Conservation (phyloP, 441 rosid species). For the Macaranga tanarius region DNA sequence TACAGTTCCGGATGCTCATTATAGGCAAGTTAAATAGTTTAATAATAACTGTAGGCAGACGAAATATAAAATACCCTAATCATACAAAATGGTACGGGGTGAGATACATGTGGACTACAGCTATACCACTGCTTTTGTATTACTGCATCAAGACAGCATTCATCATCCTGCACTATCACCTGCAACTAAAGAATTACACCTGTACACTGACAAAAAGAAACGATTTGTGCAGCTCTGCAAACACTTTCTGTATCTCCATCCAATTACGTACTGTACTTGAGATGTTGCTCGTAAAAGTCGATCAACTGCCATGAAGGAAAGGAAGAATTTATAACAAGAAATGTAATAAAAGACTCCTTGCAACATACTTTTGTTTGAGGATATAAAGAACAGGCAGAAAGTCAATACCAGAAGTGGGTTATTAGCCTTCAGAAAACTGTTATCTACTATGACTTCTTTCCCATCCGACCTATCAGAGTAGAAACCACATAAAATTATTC, state of each 20-base stretch:
- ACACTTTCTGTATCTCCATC: slow-evolving; percentile 14
- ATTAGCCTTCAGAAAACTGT: slow-evolving; percentile 78
- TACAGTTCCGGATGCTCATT: neutral
- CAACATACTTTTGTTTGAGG: neutral
- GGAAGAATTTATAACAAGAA: neutral
- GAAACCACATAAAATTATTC: neutral
- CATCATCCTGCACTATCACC: slow-evolving; percentile 24
- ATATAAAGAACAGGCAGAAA: neutral
- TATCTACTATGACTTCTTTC: slow-evolving; percentile 80
- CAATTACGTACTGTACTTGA: slow-evolving; percentile 66
- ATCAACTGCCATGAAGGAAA: slow-evolving; percentile 56
- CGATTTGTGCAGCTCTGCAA: slow-evolving; percentile 8
- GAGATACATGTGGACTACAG: slow-evolving; percentile 19
- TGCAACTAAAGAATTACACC: slow-evolving; percentile 34
- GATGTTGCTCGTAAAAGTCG: slow-evolving; percentile 89
- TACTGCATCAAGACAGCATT: slow-evolving; percentile 12
- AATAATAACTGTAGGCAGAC: neutral
- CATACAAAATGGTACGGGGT: slow-evolving; percentile 10
- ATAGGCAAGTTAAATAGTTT: slow-evolving; percentile 11
- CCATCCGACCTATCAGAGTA: slow-evolving; percentile 70
- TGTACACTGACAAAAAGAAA: slow-evolving; percentile 29
- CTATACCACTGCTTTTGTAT: slow-evolving; percentile 14
- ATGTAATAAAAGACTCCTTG: neutral
- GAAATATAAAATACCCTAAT: slow-evolving; percentile 18
- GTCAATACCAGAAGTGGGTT: slow-evolving; percentile 75